phyloP scores from a whole-genome alignment of 495 filamentous ascomycete species.

The Penicillium maclennaniae region DNA sequence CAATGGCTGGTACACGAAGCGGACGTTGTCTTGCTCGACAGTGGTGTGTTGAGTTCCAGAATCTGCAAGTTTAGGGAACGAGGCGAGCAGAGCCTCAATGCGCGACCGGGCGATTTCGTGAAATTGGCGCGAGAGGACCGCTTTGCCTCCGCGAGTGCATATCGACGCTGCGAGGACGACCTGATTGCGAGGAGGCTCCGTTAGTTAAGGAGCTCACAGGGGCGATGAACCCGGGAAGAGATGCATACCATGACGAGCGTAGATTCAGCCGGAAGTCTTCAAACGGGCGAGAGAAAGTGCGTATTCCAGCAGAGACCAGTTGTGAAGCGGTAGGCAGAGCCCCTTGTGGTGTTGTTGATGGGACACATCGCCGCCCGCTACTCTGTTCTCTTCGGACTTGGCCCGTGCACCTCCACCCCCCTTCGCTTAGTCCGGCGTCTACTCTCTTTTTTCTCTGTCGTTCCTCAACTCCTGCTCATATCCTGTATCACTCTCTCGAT shows the following conservation, averaged over 20 bases:
- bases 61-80: slow-evolving; percentile 95
- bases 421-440: slow-evolving; percentile 38
- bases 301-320: neutral
- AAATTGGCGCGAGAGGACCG: slow-evolving; percentile 94
- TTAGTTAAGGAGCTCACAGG: slow-evolving; percentile 18
- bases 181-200: slow-evolving; percentile 44
- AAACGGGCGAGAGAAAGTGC: slow-evolving; percentile 4
- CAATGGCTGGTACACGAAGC: slow-evolving; percentile 97
- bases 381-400: slow-evolving; percentile 47
- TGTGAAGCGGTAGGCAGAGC: slow-evolving; percentile 2
- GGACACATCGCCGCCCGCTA: slow-evolving; percentile 33
- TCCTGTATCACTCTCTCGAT: neutral
- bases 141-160: slow-evolving; percentile 96
- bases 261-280: neutral
- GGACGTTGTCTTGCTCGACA: slow-evolving; percentile 97
- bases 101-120: slow-evolving; percentile 92
- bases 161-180: slow-evolving; percentile 98
- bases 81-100: slow-evolving; percentile 92
- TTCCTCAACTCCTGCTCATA: neutral
- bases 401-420: slow-evolving; percentile 36
- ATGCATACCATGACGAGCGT: slow-evolving; percentile 22
- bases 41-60: slow-evolving; percentile 94
- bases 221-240: neutral
- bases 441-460: slow-evolving; percentile 12
- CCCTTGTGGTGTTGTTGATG: slow-evolving; percentile 25